phyloP scores from a whole-genome alignment of 208 protist genomes.

The Leishmania mexicana region DNA sequence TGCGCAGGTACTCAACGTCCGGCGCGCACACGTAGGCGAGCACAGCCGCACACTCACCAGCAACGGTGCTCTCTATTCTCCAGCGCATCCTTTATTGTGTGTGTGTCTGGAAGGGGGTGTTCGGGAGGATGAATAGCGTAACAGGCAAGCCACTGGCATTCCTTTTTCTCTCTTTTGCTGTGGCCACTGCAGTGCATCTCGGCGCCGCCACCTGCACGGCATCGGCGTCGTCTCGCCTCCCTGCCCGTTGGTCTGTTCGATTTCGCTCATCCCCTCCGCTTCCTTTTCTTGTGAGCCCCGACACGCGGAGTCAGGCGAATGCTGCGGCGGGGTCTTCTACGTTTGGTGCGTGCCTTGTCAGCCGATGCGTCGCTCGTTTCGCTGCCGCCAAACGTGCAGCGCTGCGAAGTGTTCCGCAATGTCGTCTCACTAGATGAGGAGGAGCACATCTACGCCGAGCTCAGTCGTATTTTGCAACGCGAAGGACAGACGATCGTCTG shows the following conservation, averaged over 20 bases:
- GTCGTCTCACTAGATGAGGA: constrained; percentile 68
- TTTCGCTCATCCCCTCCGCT: neutral
- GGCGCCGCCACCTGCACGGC: neutral
- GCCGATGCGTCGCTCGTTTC: constrained; percentile 60
- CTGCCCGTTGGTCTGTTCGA: too few relatives aligned
- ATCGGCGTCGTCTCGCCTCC: neutral
- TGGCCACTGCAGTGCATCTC: neutral
- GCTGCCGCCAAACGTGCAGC: constrained; percentile 55
- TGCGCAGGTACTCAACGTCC: neutral
- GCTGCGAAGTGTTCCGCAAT: constrained; percentile 77
- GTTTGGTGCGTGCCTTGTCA: constrained; percentile 21
- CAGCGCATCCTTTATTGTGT: neutral
- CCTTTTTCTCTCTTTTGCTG: neutral
- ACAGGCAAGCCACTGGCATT: neutral
- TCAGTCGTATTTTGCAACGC: constrained; percentile 54
- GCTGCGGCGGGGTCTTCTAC: constrained; percentile 15
- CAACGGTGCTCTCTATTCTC: neutral
- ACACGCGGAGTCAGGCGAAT: neutral
- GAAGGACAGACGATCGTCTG: constrained; percentile 65
- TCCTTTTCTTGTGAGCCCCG: neutral
- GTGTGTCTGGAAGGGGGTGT: too few relatives aligned
- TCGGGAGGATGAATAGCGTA: neutral
- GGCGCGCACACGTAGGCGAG: neutral
- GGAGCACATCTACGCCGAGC: constrained; percentile 71
- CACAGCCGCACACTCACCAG: neutral